phyloP scores from a whole-genome alignment of 257 asterid genomes.

The Petrea volubilis region DNA sequence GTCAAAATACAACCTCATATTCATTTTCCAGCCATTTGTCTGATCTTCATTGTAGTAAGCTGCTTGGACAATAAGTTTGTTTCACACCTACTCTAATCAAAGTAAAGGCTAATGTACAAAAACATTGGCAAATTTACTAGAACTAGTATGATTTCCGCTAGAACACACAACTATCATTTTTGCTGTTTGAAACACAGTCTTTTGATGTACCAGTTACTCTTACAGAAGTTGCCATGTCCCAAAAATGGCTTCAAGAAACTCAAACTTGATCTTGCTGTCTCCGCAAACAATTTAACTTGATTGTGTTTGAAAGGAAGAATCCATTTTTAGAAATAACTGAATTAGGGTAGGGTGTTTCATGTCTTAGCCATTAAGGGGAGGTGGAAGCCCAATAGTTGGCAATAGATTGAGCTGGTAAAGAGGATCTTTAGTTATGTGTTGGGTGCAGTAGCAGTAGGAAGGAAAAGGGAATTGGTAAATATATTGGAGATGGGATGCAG shows the following conservation, averaged over 20 bases:
- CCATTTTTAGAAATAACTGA: not conserved
- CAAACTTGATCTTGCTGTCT: not conserved
- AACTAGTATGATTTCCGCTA: not conserved
- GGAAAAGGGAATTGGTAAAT: not conserved
- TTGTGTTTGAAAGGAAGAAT: not conserved
- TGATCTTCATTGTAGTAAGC: not conserved
- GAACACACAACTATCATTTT: not conserved
- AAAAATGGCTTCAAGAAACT: not conserved
- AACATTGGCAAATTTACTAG: not conserved
- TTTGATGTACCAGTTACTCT: not conserved
- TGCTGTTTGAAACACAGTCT: not conserved
- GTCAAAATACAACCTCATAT: slow-evolving; percentile 4
- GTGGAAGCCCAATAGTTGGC: not conserved
- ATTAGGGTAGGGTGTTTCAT: not conserved
- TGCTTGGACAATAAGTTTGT: not conserved
- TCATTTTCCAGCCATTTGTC: not conserved
- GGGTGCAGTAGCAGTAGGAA: not conserved
- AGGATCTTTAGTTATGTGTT: slow-evolving; percentile 13
- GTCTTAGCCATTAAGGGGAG: not conserved
- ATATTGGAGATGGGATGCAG: slow-evolving; percentile 1
- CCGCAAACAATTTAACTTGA: not conserved
- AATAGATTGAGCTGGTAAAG: slow-evolving; percentile 2
- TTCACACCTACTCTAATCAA: not conserved
- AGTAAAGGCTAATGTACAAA: not conserved
- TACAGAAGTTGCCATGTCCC: not conserved